These are phyloP conservation scores for Alloascoidea africana DNA, from an alignment of 805 yeast genomes.

Conservation along the genomic window DNA sequence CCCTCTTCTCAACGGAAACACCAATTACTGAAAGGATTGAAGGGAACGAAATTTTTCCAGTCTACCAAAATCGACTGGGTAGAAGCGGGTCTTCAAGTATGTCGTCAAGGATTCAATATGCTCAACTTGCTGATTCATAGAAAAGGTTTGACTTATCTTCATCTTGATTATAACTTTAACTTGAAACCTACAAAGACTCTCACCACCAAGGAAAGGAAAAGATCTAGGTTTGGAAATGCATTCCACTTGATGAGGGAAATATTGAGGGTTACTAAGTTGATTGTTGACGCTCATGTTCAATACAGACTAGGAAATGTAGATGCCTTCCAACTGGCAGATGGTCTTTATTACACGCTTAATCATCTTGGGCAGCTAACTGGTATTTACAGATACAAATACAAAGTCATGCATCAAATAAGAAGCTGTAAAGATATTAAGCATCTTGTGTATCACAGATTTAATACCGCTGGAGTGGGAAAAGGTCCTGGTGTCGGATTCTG, in stretches of 20 bases:
- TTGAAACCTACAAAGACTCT: conserved; percentile 91
- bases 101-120: conserved; percentile 91
- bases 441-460: conserved; percentile 74
- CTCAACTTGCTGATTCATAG: conserved; percentile 78
- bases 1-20: conserved; percentile 33
- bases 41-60: conserved; percentile 77
- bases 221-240: conserved; percentile 92
- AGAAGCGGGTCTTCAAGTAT: conserved; percentile 91
- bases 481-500: conserved; percentile 99
- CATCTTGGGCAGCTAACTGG: conserved; percentile 96
- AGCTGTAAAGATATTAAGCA: conserved; percentile 94
- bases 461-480: conserved; percentile 64
- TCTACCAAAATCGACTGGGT: conserved; percentile 94
- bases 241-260: conserved; percentile 90
- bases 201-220: conserved; percentile 91
- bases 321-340: conserved; percentile 91
- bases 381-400: conserved; percentile 89
- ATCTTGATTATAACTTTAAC: conserved; percentile 90
- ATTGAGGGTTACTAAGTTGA: conserved; percentile 61
- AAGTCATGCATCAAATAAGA: conserved; percentile 95
- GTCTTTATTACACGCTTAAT: conserved; percentile 75
- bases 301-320: conserved; percentile 82
- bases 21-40: conserved; percentile 47
- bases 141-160: conserved; percentile 82
- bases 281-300: conserved; percentile 92